Conservation (phyloP, 164 flowering plant genomes). For the Annona cherimola region DNA sequence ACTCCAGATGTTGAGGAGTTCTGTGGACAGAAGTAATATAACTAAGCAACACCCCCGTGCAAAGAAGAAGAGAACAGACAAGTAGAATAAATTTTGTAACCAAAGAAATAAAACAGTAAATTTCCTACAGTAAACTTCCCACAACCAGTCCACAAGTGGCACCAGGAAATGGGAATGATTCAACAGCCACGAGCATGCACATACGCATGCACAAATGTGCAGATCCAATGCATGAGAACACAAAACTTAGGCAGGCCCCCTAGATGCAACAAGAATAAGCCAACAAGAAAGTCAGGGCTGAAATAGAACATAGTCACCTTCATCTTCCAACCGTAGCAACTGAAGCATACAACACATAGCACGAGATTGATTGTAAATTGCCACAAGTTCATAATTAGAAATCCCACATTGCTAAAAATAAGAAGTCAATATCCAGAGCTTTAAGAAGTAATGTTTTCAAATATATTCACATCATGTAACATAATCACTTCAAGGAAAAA, state of each 20-base stretch:
- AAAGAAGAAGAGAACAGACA: not conserved
- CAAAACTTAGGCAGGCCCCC: not conserved
- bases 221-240: not conserved
- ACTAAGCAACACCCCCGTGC: not conserved
- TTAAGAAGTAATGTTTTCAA: not conserved
- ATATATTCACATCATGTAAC: not conserved
- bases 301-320: not conserved
- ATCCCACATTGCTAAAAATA: not conserved
- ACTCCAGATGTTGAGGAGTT: conserved; percentile 60
- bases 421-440: not conserved
- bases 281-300: not conserved
- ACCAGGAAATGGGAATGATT: no score
- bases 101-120: not conserved
- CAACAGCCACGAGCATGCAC: not conserved
- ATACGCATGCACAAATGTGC: not conserved
- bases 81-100: not conserved
- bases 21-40: conserved; percentile 9
- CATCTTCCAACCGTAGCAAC: not conserved
- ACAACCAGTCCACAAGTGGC: not conserved
- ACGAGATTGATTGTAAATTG: not conserved
- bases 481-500: not conserved
- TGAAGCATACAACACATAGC: not conserved
- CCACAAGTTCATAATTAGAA: not conserved
- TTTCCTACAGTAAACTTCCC: no score
- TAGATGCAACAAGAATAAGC: not conserved